Percentiles rank a stretch among this genome's conserved stretches.
phyloP scores from a whole-genome alignment of 331 rosid species.

The Quercus tomentella region DNA sequence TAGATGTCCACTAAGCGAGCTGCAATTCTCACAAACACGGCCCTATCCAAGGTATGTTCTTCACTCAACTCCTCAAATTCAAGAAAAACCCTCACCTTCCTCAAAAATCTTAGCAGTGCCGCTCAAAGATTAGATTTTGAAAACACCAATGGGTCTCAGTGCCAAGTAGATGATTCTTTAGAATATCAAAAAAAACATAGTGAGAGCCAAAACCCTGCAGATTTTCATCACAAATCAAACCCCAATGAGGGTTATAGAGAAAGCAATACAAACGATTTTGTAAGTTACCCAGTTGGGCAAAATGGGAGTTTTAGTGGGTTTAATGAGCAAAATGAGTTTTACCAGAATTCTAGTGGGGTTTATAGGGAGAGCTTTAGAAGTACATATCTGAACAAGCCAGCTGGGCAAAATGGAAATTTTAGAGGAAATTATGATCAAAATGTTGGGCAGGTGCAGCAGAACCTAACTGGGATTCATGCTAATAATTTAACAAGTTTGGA shows the following conservation, averaged over 20 bases:
- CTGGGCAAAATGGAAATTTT: slow-evolving; percentile 1
- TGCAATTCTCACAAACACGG: background rate
- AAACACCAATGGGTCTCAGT: slow-evolving; percentile 15
- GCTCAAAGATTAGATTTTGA: slow-evolving; percentile 19
- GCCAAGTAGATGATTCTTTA: slow-evolving; percentile 4
- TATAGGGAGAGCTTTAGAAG: slow-evolving; percentile 3
- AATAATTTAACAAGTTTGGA: slow-evolving; percentile 7
- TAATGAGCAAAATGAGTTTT: slow-evolving; percentile 7
- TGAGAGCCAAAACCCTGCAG: background rate
- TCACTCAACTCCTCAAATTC: background rate
- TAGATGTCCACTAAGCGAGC: slow-evolving; percentile 14
- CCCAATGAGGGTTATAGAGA: background rate
- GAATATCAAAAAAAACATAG: slow-evolving; percentile 5
- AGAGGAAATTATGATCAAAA: slow-evolving; percentile 13
- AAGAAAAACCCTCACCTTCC: background rate
- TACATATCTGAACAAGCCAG: background rate
- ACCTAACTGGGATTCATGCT: slow-evolving; percentile 10
- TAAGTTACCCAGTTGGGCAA: background rate
- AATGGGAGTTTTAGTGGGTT: slow-evolving; percentile 9
- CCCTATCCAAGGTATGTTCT: slow-evolving; percentile 1
- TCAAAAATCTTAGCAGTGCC: slow-evolving; percentile 20
- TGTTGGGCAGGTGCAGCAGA: background rate
- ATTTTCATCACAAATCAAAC: slow-evolving; percentile 6
- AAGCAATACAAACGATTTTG: slow-evolving; percentile 1
- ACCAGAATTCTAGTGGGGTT: background rate